Percentiles rank a stretch among this genome's conserved stretches.
These are phyloP conservation scores for Ensete glaucum DNA, from an alignment of 176 grass and related monocot species.

Conservation along the genomic window DNA sequence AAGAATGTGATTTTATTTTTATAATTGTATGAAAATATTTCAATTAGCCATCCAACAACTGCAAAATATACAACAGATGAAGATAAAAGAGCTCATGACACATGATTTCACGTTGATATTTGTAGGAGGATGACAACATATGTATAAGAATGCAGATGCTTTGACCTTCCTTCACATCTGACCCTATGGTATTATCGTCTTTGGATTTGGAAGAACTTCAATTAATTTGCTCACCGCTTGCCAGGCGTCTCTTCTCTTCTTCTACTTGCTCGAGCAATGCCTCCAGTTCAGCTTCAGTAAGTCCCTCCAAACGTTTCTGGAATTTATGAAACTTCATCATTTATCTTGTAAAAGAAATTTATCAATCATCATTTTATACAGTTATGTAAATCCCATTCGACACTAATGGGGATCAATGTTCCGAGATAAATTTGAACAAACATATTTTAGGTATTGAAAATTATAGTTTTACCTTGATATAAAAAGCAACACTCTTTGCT, in stretches of 20 bases:
- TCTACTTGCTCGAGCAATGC: conserved; percentile 86
- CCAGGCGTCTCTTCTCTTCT: conserved; percentile 58
- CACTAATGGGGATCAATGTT: neutral
- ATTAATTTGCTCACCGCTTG: conserved; percentile 8
- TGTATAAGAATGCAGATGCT: neutral
- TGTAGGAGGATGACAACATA: neutral
- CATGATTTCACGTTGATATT: neutral
- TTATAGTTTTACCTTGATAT: no score
- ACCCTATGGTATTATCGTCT: no score
- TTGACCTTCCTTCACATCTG: neutral
- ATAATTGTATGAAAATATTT: neutral
- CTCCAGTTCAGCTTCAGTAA: conserved; percentile 75
- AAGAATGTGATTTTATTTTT: neutral
- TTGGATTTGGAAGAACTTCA: neutral
- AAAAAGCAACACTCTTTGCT: no score
- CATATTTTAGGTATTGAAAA: no score
- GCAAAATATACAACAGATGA: neutral
- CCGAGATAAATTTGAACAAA: no score
- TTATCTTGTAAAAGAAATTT: neutral
- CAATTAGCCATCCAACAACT: neutral
- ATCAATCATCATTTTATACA: neutral
- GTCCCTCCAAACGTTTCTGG: conserved; percentile 86
- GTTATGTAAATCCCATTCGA: neutral
- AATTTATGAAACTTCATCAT: conserved; percentile 3
- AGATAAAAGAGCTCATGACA: neutral